Base-by-base conservation (phyloP, 75 land plant species). In the Selaginella moellendorffii region DNA sequence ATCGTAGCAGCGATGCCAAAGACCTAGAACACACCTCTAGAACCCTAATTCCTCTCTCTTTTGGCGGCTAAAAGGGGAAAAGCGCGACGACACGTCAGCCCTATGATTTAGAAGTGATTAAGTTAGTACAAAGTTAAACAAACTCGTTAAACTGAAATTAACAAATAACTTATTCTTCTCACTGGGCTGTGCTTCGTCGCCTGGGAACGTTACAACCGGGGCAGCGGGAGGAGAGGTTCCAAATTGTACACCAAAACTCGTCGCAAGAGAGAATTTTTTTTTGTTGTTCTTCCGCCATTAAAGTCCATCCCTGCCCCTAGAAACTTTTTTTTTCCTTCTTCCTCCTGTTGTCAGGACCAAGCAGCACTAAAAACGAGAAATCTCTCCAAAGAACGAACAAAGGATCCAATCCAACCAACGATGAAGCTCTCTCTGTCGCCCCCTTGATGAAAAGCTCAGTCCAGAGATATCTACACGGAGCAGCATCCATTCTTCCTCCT, bases 381-480 rank as follows among this genome's bases (percentile, higher is more conserved):
- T n/a, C n/a, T n/a, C n/a, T n/a, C n/a, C n/a, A n/a, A n/a, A n/a
- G n/a, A n/a, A n/a, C n/a, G n/a, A n/a, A n/a, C n/a, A n/a, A 14
- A 36, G 46, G 14, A 36, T 36, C 46, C 10, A 36, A 36, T 14
- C 46, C 46, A 14, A 36, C 5, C 46, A n/a, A n/a, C n/a, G n/a
- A n/a, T n/a, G n/a, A n/a, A n/a, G n/a, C n/a, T n/a, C n/a, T n/a
- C n/a, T n/a, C n/a, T n/a, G n/a, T n/a, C 46, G 10, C 46, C 5
- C 14, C 14, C 46, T 14, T 14, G 10, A 36, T 36, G 46, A 14
- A 5, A 36, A 5, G 14, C 14, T 36, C 46, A 5, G 10, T 5
- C 46, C 46, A 36, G 46, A 36, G n/a, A 36, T 36, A 36, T 36
- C 46, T 36, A 36, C 46, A 36, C n/a, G n/a, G n/a, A n/a, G n/a